A percentile compares a stretch with the other conserved stretches of the same genome.
Evolutionary conservation across 163 green algal genomes (phyloP).

Genomic region (Chlamydomonas reinhardtii): DNA sequence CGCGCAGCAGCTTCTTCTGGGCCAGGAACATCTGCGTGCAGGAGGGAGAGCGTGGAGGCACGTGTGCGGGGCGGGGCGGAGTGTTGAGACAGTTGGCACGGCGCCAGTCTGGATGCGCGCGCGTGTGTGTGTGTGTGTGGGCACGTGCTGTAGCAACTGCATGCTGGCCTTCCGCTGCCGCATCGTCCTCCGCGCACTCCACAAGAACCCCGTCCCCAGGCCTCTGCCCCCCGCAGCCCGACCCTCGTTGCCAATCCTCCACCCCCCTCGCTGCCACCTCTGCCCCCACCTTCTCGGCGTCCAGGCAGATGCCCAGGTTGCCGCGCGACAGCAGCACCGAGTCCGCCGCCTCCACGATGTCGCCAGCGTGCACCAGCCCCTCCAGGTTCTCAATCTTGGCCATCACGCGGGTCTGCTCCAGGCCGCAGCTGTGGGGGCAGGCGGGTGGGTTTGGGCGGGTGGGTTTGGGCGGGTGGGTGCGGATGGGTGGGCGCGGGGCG

Average conservation of each 20-base stretch:
- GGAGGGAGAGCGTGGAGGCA: background rate
- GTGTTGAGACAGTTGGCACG: no score
- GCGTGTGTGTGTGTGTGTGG: no score
- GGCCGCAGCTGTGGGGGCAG: constrained; percentile 47
- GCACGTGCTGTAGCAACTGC: no score
- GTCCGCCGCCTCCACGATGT: constrained; percentile 75
- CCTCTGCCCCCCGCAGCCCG: no score
- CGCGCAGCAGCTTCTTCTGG: constrained; percentile 79
- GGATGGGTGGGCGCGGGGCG: no score
- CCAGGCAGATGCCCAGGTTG: constrained; percentile 79
- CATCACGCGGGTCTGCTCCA: constrained; percentile 62
- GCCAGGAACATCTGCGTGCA: constrained; percentile 68
- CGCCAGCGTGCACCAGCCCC: constrained; percentile 53
- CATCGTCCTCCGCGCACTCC: no score
- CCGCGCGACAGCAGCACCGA: constrained; percentile 75
- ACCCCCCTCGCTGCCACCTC: background rate
- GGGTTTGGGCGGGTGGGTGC: background rate
- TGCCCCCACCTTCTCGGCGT: constrained; percentile 71
- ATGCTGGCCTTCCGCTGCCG: no score
- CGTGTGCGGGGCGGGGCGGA: no score
- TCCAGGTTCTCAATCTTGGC: constrained; percentile 78
- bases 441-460: background rate
- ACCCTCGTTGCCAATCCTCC: constrained; percentile 56
- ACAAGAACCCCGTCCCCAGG: no score
- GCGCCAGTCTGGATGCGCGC: no score